A percentile compares a stretch with the other conserved stretches of the same genome.
Conservation (phyloP, 306 rosid genomes). For the Lathyrus tuberosus region DNA sequence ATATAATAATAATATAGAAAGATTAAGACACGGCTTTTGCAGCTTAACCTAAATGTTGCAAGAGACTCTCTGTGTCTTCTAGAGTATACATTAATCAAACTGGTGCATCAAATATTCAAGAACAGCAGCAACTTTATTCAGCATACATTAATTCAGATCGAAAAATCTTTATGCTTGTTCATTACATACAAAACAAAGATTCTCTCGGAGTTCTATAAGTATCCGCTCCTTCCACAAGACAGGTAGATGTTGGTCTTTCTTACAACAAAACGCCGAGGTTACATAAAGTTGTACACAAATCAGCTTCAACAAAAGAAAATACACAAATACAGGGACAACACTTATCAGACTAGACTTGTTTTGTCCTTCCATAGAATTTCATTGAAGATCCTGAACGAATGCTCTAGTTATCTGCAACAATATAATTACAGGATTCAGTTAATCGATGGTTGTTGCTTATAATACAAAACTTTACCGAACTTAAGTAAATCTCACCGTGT, state of each 20-base stretch:
- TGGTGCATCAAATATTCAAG: constrained; percentile 3
- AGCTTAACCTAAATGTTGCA: no score
- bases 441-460: background rate
- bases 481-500: constrained; percentile 32
- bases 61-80: no score
- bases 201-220: constrained; percentile 31
- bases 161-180: constrained; percentile 24
- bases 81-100: background rate
- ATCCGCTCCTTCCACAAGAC: constrained; percentile 2
- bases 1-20: no score
- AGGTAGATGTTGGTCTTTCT: constrained; percentile 28
- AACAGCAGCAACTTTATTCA: constrained; percentile 34
- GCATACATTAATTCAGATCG: constrained; percentile 19
- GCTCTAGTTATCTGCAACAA: constrained; percentile 42
- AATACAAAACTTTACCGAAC: constrained; percentile 13
- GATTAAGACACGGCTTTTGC: no score
- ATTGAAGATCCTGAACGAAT: constrained; percentile 22
- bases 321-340: constrained; percentile 19
- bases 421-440: constrained; percentile 28
- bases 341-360: constrained; percentile 15
- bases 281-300: constrained; percentile 31
- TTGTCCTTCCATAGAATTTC: constrained; percentile 36
- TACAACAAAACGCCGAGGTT: constrained; percentile 28
- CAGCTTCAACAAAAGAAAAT: constrained; percentile 29
- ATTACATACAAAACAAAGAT: constrained; percentile 35